Evolutionary conservation across 2,329 filamentous ascomycete species (phyloP).

Genomic region (Ascochyta rabiei): DNA sequence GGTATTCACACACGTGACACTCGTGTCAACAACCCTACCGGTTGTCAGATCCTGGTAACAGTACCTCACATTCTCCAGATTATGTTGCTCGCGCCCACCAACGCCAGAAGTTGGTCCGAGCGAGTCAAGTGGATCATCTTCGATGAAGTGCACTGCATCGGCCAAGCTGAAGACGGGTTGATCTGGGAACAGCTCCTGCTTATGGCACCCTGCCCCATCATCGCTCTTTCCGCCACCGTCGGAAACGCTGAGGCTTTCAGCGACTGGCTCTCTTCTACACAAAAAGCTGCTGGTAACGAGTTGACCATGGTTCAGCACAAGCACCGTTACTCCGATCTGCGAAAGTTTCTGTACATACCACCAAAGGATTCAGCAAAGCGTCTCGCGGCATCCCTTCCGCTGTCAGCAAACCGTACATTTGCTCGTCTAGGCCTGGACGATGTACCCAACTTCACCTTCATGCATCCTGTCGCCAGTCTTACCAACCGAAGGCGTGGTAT

Average conservation of each 20-base stretch:
- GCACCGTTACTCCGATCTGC: constrained; percentile 75
- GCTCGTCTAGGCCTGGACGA: constrained; percentile 57
- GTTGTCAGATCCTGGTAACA: constrained; percentile 77
- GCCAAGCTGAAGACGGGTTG: constrained; percentile 75
- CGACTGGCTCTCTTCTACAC: constrained; percentile 69
- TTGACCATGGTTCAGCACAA: constrained; percentile 72
- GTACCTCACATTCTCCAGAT: constrained; percentile 81
- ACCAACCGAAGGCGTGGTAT: constrained; percentile 66
- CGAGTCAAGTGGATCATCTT: constrained; percentile 79
- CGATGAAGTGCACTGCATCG: constrained; percentile 82
- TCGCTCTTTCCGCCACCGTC: constrained; percentile 79
- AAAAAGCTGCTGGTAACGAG: constrained; percentile 66
- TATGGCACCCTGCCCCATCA: constrained; percentile 75
- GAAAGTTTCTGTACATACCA: constrained; percentile 73
- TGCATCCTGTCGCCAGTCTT: constrained; percentile 71
- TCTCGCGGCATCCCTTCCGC: constrained; percentile 56
- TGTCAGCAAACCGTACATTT: constrained; percentile 47
- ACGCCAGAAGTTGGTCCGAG: constrained; percentile 71
- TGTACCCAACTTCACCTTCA: constrained; percentile 59
- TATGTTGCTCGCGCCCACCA: constrained; percentile 69
- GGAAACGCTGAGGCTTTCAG: constrained; percentile 75
- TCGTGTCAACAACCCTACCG: constrained; percentile 72
- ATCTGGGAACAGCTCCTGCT: constrained; percentile 81
- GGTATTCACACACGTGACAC: constrained; percentile 79
- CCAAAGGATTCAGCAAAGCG: constrained; percentile 47